Conservation (phyloP, 768 basidiomycete species). For the Russula abietina region DNA sequence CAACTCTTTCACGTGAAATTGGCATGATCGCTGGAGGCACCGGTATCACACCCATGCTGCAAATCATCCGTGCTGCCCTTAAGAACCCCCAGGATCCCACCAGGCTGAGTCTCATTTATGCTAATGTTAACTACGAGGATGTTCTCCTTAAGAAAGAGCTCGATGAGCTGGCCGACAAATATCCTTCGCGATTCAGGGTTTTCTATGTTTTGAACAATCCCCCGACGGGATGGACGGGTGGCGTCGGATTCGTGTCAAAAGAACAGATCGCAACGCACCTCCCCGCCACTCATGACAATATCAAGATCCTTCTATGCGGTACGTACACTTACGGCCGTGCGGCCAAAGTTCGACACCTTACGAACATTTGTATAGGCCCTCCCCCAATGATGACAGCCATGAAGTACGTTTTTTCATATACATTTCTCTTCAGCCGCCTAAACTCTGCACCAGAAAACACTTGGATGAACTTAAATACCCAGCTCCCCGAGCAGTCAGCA, state of each 20-base stretch:
- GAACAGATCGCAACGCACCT: conserved; percentile 83
- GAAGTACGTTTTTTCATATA: conserved; percentile 47
- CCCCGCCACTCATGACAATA: conserved; percentile 56
- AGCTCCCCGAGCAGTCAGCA: conserved; percentile 84
- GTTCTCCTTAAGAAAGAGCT: conserved; percentile 88
- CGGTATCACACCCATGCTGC: conserved; percentile 98
- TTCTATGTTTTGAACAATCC: conserved; percentile 95
- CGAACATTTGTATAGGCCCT: conserved; percentile 40
- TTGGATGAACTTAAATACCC: conserved; percentile 84
- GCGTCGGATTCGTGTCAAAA: conserved; percentile 88
- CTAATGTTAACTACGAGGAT: conserved; percentile 89
- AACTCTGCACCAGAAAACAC: conserved; percentile 57
- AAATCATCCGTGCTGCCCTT: conserved; percentile 91
- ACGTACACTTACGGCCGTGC: conserved; percentile 26
- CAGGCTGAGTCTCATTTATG: conserved; percentile 84
- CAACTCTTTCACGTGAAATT: conserved; percentile 66
- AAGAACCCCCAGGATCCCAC: conserved; percentile 85
- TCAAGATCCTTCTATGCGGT: conserved; percentile 87
- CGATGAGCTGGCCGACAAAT: conserved; percentile 61
- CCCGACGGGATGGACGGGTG: conserved; percentile 79
- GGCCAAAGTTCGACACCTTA: neutral
- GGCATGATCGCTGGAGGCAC: conserved; percentile 99
- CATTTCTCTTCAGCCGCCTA: conserved; percentile 13
- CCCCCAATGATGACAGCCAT: conserved; percentile 75
- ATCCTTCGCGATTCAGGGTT: conserved; percentile 68